Evolutionary conservation across 1,139 yeast genomes (phyloP), one percentile per base, ranked within the genome.

Genomic region (Casaregolazyma lundiana): DNA sequence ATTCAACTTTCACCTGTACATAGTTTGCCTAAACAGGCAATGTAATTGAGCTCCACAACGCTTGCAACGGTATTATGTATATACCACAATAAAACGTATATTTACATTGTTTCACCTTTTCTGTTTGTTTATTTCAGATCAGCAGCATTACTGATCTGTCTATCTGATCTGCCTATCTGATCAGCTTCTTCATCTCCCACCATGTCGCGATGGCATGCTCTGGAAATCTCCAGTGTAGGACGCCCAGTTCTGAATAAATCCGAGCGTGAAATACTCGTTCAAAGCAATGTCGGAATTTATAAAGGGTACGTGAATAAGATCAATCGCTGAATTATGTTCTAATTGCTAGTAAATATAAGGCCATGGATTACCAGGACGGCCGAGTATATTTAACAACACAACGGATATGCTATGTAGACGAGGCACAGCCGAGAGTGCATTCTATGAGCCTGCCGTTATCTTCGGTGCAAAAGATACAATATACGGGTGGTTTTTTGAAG

Each of bases 391-490:
- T 92, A 41, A 89, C 97, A 0, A 78, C 80, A 38, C 74, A 73
- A 48, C 68, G 97, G 41, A 64, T 92, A 2, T 79, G 90, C 18
- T 90, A 82, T 61, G 77, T 89, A 9, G 92, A 85, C 58, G 76
- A 78, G 47, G 56, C 48, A 1, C 58, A 67, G 9, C 73, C 76
- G 0, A 56, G 61, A 11, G 62, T 66, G 16, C 57, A 67, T 43
- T 77, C 87, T 11, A 62, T 85, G 6, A 74, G 73, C 1, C 52
- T 87, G 6, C 71, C 72, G 22, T 65, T 87, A 17, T 60, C 66
- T 2, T 71, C 72, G 29, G 69, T 87, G 2, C 66, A 67, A 2
- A 55, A 61, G 0, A 57, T 74, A 0, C 81, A 77, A 19, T 66
- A 73, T 43, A 70, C 80, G 6, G 53, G 64, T 2, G 77, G 89